Evolutionary conservation across 148 eudicot species (phyloP), one percentile per base, ranked within the genome.

Genomic region (Amaranthus hypochondriacus): DNA sequence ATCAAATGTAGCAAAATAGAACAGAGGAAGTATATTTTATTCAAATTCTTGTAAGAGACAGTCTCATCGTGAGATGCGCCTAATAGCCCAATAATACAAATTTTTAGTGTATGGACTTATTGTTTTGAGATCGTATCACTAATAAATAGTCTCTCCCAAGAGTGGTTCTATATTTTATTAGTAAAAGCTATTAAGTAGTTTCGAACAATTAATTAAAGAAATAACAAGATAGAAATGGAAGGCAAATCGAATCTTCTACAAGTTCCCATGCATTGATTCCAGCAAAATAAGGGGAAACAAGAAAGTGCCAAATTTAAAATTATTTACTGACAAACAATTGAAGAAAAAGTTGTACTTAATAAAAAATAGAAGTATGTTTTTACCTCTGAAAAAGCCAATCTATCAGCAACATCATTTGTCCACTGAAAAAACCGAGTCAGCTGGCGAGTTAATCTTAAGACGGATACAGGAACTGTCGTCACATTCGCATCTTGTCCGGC

Each of bases 401-500:
- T 86, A 76, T 95, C 99, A 39, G 99, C 99, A 73, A 90, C 99
- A 80, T 95, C 99, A 80, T 74, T 95, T 43, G 97, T 95, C 99
- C 99, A 95, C 77, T 95, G 94, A 77, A 95, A 95, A 66, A 90
- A 79, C 18, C 90, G 87, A 80, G 99, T 92, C 69, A 95, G 79
- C 78, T 92, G 99, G 64, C 99, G 97, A 77, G 99, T 95, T 28
- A 89, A 71, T 84, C 92, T 87, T 79, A 95, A 82, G 76, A 95
- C 85, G 15, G 97, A 95, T 48, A 95, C 99, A 48, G 99, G 99
- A 68, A 95, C 99, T 10, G 97, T 95, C 10, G 99, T 95, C 68
- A 95, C 96, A 84, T 95, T 92, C 43, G 99, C 99, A 87, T 95
- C 99, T 84, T 95, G 99, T 64, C 97, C 99, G 2, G 97, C 99